Conservation (phyloP, 2,329 filamentous ascomycete genomes). For the Eutypella sp. region DNA sequence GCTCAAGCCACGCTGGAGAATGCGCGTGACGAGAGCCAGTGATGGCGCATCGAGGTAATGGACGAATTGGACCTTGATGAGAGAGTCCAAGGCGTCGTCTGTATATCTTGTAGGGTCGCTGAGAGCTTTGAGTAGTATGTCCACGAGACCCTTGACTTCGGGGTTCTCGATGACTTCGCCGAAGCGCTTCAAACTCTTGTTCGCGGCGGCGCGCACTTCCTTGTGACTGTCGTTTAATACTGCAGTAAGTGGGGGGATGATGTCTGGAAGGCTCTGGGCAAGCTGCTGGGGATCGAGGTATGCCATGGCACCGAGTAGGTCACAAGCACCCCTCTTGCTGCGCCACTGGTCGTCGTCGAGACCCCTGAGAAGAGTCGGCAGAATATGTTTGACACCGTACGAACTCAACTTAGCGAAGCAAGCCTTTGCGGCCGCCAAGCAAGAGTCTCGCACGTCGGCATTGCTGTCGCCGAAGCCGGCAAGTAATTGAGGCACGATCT, state of each 20-base stretch:
- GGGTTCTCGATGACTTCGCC: slow-evolving; percentile 98
- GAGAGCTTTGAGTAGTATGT: slow-evolving; percentile 88
- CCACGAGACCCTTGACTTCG: slow-evolving; percentile 89
- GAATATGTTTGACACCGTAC: slow-evolving; percentile 89
- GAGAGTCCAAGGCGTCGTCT: slow-evolving; percentile 83
- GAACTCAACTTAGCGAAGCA: slow-evolving; percentile 93
- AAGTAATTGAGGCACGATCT: slow-evolving; percentile 87
- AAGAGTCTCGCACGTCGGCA: slow-evolving; percentile 85
- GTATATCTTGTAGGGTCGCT: slow-evolving; percentile 98
- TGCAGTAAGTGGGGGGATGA: slow-evolving; percentile 90
- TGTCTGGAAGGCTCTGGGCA: slow-evolving; percentile 85
- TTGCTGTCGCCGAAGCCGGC: slow-evolving; percentile 84
- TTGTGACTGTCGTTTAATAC: slow-evolving; percentile 98
- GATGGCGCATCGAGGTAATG: slow-evolving; percentile 98
- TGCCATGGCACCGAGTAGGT: slow-evolving; percentile 95
- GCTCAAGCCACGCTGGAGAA: slow-evolving; percentile 84
- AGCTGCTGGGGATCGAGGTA: slow-evolving; percentile 96
- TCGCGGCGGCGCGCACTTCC: slow-evolving; percentile 86
- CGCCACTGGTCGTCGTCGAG: slow-evolving; percentile 96
- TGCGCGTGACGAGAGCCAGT: slow-evolving; percentile 87
- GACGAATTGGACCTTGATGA: slow-evolving; percentile 98
- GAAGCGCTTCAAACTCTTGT: slow-evolving; percentile 94
- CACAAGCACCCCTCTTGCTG: slow-evolving; percentile 96
- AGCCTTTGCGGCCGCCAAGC: slow-evolving; percentile 86
- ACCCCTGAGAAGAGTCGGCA: slow-evolving; percentile 86